Percentiles rank a stretch among this genome's conserved stretches.
Conservation (phyloP, 495 filamentous ascomycete species). For the Penicillium pulvis region DNA sequence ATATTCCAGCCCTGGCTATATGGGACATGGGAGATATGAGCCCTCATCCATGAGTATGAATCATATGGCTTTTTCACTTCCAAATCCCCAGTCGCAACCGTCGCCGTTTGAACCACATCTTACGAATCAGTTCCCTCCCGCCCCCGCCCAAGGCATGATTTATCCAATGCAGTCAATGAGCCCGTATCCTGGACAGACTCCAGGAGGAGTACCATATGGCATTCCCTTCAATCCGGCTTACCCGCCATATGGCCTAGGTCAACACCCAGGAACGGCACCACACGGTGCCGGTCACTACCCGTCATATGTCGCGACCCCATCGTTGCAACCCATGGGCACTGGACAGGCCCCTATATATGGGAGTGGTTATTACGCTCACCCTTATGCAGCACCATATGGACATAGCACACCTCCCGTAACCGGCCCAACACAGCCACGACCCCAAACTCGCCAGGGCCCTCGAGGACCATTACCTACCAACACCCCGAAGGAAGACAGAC, state of each 20-base stretch:
- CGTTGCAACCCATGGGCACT: constrained; percentile 22
- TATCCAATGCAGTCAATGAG: constrained; percentile 41
- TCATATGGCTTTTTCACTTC: constrained; percentile 47
- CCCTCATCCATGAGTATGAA: constrained; percentile 46
- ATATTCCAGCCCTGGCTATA: constrained; percentile 25
- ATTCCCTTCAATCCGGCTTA: constrained; percentile 34
- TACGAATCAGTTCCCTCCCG: constrained; percentile 35
- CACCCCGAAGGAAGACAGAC: constrained; percentile 27
- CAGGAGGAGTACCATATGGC: constrained; percentile 30
- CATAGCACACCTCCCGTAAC: constrained; percentile 14
- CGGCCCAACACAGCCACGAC: constrained; percentile 9
- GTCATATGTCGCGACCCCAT: constrained; percentile 23
- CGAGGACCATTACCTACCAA: neutral
- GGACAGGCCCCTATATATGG: constrained; percentile 31
- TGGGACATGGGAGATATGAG: constrained; percentile 31
- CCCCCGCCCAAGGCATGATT: constrained; percentile 31
- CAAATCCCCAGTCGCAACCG: constrained; percentile 36
- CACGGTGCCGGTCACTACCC: constrained; percentile 36
- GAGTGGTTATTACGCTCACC: constrained; percentile 31
- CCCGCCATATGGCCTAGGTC: constrained; percentile 28
- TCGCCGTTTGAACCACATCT: constrained; percentile 32
- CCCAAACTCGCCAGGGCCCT: constrained; percentile 10
- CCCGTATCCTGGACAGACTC: constrained; percentile 37
- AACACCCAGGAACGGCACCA: constrained; percentile 24
- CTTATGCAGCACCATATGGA: constrained; percentile 26